Base-by-base conservation (phyloP, 2,329 filamentous ascomycete genomes). In the Cercospora sp. region DNA sequence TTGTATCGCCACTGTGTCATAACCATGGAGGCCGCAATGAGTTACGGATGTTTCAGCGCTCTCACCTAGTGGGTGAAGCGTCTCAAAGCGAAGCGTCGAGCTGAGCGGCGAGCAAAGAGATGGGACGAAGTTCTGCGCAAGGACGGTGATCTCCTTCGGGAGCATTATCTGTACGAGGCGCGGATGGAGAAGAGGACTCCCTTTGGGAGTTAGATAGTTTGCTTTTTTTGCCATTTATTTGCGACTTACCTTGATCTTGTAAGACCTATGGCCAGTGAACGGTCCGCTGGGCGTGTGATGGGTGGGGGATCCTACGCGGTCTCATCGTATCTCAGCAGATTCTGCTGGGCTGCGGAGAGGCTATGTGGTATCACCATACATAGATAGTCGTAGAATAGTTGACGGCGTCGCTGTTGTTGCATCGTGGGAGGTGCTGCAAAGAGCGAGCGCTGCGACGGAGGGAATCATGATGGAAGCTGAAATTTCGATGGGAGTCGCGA, bases 231-330 rank as follows among this genome's bases (percentile, higher is more conserved):
- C 18, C 45, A 51, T 51, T 51, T 51, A 48, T 48, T 51, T 51
- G 45, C 45, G 45, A 51, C 45, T 51, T 51, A 51, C 45, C 45
- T 51, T 51, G 45, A 51, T 51, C 45, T 40, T 51, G 45, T 51
- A 51, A 51, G 45, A 23, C 45, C 45, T 51, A 51, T 23, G 45
- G 42, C 42, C 42, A 48, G 42, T 48, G 42, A 48, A 48, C 42
- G 42, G 42, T 48, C 42, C 42, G 42, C 42, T 48, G 42, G 45
- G 45, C 45, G 45, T 51, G 18, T 51, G 45, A 51, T 51, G 45
- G 45, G 45, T 51, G 45, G 45, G 45, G 45, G 20, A 51, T 51
- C 45, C 45, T 51, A 51, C 45, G 45, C 45, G 45, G 45, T 51
- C 45, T 51, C 45, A 51, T 51, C 45, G 45, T 23, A 51, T 51